Evolutionary conservation across 129 eudicot genomes (phyloP), one percentile per base, ranked within the genome.

Genomic region (Flaveria bidentis): DNA sequence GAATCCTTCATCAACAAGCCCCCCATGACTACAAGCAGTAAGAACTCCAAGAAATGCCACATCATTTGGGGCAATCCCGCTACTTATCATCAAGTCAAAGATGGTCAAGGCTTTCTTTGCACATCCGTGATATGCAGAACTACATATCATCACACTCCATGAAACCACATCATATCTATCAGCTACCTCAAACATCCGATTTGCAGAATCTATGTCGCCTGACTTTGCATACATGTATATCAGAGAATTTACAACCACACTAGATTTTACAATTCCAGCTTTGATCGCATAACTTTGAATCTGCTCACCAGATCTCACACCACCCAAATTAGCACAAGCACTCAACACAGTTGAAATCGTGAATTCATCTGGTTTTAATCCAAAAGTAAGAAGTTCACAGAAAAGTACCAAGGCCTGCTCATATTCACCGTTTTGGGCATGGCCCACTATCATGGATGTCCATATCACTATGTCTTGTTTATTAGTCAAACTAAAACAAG

Each of bases 21-120:
- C 89, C 8, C 83, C 87, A 63, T 86, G 89, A 80, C 87, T 83
- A 77, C 89, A 86, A 1, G 89, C 89, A 11, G 85, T 86, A 61
- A 86, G 87, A 80, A 83, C 81, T 42, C 85, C 87, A 10, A 86
- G 89, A 83, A 71, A 86, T 46, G 76, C 79, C 33, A 86, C 78
- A 33, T 86, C 82, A 22, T 86, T 86, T 0, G 89, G 89, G 30
- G 50, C 69, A 62, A 80, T 72, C 71, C 78, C 83, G 28, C 16
- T 14, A n/a, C 50, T 25, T 16, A 76, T 80, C 89, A 86, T 86
- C 69, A 62, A 20, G 51, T 83, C 87, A 69, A 86, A 86, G 61
- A 86, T 60, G 22, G 67, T 55, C 78, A 83, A 68, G 62, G 87
- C 85, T 49, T 86, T 84, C 52, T 67, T 76, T 4, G 85, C 85